Evolutionary conservation across 495 filamentous ascomycete species (phyloP).

Genomic region (Penicillium cinerascens): DNA sequence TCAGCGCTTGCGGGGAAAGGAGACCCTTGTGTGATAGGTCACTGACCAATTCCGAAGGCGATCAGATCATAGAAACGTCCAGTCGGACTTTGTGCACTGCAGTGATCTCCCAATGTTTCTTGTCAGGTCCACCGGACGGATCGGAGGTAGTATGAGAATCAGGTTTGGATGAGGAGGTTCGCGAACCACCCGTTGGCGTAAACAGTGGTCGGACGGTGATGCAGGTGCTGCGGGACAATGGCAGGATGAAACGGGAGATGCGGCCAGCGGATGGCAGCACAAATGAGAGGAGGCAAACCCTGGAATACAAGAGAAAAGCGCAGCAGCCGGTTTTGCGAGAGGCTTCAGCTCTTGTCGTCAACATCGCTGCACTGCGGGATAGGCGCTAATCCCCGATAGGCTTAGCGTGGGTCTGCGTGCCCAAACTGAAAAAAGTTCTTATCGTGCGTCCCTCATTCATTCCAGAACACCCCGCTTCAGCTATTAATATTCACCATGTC

Average conservation of each 20-base stretch:
- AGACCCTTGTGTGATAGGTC: constrained; percentile 13
- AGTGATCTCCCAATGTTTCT: background rate
- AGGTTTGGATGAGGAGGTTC: background rate
- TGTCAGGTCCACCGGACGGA: background rate
- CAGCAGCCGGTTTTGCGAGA: background rate
- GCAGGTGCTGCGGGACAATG: background rate
- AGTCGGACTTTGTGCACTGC: background rate
- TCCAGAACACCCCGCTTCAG: constrained; percentile 6
- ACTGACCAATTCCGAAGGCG: constrained; percentile 10
- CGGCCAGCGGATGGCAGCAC: background rate
- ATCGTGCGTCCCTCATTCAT: constrained; percentile 19
- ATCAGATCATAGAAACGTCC: background rate
- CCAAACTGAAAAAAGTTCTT: constrained; percentile 38
- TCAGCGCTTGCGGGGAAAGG: constrained; percentile 25
- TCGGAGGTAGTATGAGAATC: background rate
- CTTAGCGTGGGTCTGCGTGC: constrained; percentile 29
- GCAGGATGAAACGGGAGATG: background rate
- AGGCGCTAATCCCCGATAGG: constrained; percentile 42
- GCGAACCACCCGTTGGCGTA: constrained; percentile 1
- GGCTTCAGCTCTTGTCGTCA: constrained; percentile 23
- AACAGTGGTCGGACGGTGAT: constrained; percentile 3
- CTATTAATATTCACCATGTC: constrained; percentile 52
- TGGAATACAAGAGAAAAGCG: constrained; percentile 2
- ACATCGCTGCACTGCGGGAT: constrained; percentile 27
- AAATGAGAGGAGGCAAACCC: constrained; percentile 8